Evolutionary conservation across 2,329 filamentous ascomycete species (phyloP).

Genomic region (Nothophoma quercina): DNA sequence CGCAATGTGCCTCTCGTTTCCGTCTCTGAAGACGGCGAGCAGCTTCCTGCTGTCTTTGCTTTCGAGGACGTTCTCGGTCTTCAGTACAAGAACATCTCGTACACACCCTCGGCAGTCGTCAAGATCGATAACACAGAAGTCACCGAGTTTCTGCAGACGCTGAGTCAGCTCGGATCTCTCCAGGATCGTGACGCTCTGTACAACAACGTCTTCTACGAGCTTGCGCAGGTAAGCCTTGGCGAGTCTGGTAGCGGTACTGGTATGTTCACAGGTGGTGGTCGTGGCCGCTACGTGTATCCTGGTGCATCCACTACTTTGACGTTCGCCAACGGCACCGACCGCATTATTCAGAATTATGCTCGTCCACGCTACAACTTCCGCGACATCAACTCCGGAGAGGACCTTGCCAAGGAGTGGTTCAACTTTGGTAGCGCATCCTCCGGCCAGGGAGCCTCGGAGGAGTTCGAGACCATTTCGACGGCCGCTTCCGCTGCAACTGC

Average conservation of each 20-base stretch:
- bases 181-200: conserved; percentile 68
- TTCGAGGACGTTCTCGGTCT: conserved; percentile 56
- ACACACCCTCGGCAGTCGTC: conserved; percentile 59
- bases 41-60: conserved; percentile 65
- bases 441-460: conserved; percentile 1
- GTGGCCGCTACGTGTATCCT: conserved; percentile 54
- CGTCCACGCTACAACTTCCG: conserved; percentile 49
- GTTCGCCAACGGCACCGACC: conserved; percentile 54
- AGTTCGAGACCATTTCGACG: conserved; percentile 14
- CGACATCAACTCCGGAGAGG: conserved; percentile 50
- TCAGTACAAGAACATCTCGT: conserved; percentile 54
- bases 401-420: conserved; percentile 51
- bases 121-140: conserved; percentile 65
- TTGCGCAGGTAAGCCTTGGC: conserved; percentile 53
- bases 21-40: conserved; percentile 66
- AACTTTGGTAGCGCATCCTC: conserved; percentile 29
- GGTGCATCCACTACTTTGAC: conserved; percentile 53
- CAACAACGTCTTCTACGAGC: conserved; percentile 59
- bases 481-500: conserved; percentile 23
- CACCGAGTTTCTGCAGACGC: conserved; percentile 57
- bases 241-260: conserved; percentile 52
- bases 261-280: conserved; percentile 54
- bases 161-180: conserved; percentile 56
- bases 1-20: conserved; percentile 63
- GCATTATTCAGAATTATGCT: conserved; percentile 54